Evolutionary conservation across 2,329 filamentous ascomycete genomes (phyloP).

Genomic region (Xylariaceae sp.): DNA sequence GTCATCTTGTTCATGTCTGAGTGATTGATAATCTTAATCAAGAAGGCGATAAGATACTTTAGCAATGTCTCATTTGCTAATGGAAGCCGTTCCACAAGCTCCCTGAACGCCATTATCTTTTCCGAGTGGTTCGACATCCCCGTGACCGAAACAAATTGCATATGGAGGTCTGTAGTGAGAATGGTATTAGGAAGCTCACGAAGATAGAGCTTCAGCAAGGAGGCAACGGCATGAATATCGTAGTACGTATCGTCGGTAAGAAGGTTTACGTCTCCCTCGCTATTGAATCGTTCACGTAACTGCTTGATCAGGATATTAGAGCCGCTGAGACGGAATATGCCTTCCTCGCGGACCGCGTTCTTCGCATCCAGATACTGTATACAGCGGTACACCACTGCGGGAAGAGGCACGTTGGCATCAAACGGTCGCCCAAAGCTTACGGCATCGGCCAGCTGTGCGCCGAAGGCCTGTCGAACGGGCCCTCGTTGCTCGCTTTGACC

Average conservation of each 20-base stretch:
- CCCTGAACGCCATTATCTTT: slow-evolving; percentile 76
- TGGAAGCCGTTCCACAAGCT: slow-evolving; percentile 79
- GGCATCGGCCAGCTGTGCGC: slow-evolving; percentile 81
- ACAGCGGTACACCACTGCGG: slow-evolving; percentile 92
- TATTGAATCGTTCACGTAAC: slow-evolving; percentile 90
- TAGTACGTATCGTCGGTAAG: slow-evolving; percentile 82
- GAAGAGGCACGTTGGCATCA: slow-evolving; percentile 75
- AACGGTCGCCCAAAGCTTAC: slow-evolving; percentile 77
- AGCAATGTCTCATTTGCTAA: slow-evolving; percentile 79
- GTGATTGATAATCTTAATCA: slow-evolving; percentile 92
- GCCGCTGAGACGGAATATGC: slow-evolving; percentile 95
- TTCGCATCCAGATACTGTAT: slow-evolving; percentile 89
- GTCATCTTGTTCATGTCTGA: slow-evolving; percentile 96
- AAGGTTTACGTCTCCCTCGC: slow-evolving; percentile 87
- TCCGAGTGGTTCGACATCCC: slow-evolving; percentile 75
- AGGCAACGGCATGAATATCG: slow-evolving; percentile 95
- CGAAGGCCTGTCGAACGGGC: slow-evolving; percentile 75
- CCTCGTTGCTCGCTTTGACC: slow-evolving; percentile 48
- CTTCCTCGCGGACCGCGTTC: slow-evolving; percentile 82
- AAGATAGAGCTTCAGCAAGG: slow-evolving; percentile 89
- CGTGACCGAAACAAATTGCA: slow-evolving; percentile 83
- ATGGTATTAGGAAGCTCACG: slow-evolving; percentile 91
- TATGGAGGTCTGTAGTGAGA: slow-evolving; percentile 84
- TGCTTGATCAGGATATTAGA: slow-evolving; percentile 93
- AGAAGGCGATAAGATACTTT: slow-evolving; percentile 81